Evolutionary conservation across 2,329 filamentous ascomycete species (phyloP), one percentile per base, ranked within the genome.

Genomic region (Paramyrothecium sp.): DNA sequence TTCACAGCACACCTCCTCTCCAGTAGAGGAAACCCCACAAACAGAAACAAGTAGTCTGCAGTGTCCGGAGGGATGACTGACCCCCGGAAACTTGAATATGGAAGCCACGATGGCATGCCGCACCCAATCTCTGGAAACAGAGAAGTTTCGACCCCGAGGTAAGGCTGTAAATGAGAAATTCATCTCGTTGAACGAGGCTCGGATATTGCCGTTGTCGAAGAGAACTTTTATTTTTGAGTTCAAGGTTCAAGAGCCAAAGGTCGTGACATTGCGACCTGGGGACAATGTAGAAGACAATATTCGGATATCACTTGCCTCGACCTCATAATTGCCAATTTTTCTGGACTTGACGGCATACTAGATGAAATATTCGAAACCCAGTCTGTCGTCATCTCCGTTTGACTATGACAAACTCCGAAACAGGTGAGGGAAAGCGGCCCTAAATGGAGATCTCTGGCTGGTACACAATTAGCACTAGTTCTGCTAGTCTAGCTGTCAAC

Each of bases 351-450:
- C 34, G 48, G 58, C 3, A 50, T 60, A n/a, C n/a, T n/a, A n/a
- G n/a, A n/a, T n/a, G n/a, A n/a, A n/a, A n/a, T n/a, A n/a, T 60
- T 60, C 38, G 58, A 58, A 13, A 48, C 58, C 49, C 58, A 60
- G 20, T 51, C 56, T 7, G 56, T 60, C 4, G 53, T 60, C 12
- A 44, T 60, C 17, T 58, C 58, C 3, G 56, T 60, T 53, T 1
- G 47, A 60, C 38, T 19, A 34, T 13, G 50, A 58, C 12, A 48
- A 52, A 13, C 56, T 60, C 21, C 47, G 2, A 50, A 52, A 49
- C 58, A 60, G 47, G 54, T 60, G 33, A 46, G 53, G 21, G 46
- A 51, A 5, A 33, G 53, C 21, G 56, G 53, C 30, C 21, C 54
- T 8, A 44, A 54, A n/a, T 53, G 58, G 23, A 54, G 19, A 53